phyloP scores from a whole-genome alignment of 2,329 filamentous ascomycete genomes.

The Pestalotiopsis sp. region DNA sequence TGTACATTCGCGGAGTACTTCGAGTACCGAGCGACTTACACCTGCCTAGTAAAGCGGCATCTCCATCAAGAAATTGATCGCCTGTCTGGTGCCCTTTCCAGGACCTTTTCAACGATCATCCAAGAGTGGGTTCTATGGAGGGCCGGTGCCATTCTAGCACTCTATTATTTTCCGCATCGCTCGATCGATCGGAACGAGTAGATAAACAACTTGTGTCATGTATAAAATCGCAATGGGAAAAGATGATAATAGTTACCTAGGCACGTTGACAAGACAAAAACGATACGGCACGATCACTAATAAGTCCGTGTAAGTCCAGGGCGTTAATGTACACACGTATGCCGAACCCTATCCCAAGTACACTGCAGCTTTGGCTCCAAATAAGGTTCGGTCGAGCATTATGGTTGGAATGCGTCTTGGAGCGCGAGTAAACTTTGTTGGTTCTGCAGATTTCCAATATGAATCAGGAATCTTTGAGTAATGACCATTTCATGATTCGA shows the following conservation, averaged over 20 bases:
- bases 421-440: neutral
- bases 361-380: neutral
- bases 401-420: neutral
- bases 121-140: neutral
- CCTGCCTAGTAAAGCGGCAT: constrained; percentile 4
- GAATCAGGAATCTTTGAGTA: neutral
- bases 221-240: neutral
- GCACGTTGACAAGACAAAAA: neutral
- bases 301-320: neutral
- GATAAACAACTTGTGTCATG: neutral
- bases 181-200: neutral
- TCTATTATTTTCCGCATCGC: neutral
- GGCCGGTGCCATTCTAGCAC: neutral
- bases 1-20: neutral
- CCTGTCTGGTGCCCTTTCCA: neutral
- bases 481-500: neutral
- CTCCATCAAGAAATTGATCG: constrained; percentile 4
- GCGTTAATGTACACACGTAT: neutral
- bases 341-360: neutral
- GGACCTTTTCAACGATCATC: neutral
- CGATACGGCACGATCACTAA: neutral
- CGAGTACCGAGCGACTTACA: neutral
- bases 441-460: neutral
- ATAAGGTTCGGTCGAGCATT: neutral
- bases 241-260: neutral